Evolutionary conservation across 306 rosid genomes (phyloP), one percentile per base, ranked within the genome.

Genomic region (Fragaria ananassa): DNA sequence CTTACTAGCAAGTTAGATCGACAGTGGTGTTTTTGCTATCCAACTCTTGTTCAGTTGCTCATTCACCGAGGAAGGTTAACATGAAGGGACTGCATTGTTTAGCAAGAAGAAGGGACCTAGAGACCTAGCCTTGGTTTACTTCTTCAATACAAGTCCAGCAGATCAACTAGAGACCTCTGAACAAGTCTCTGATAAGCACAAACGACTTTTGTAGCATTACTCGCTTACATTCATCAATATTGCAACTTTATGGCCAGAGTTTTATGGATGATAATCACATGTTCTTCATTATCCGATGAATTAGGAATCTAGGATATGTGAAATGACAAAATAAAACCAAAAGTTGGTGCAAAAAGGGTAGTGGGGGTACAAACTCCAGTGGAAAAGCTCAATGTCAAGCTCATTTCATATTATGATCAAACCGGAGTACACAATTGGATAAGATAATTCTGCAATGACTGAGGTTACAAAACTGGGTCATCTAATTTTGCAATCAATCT

Each of bases 351-450:
- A 60, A 6, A 29, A 60, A 4, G 39, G 7, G 41, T 37, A 37
- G 41, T 31, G 35, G 35, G 31, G 4, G 35, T 31, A 3, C 35
- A 31, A 31, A 3, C 35, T 31, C 35, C 17, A 65, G 4, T 3
- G 7, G 9, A 39, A 41, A 42, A 58, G 27, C 44, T 74, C 44
- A 23, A 15, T 41, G 76, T 25, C 41, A 73, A 6, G 10, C 76
- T 17, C 70, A 45, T 74, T 74, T 60, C 14, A 44, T 74, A 74
- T 61, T 74, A 46, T n/a, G n/a, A 74, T 60, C 45, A 60, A 27
- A 42, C 57, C 58, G 68, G 53, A 14, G 39, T 42, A 58, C 54
- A 42, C 42, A 74, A 72, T 35, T 72, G 29, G 41, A 51, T 6
- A 11, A 5, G 50, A 19, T 35, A 6, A 53, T 27, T 72, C 50